Base-by-base conservation (phyloP, 495 filamentous ascomycete genomes). In the Hypoxylon fuscum region DNA sequence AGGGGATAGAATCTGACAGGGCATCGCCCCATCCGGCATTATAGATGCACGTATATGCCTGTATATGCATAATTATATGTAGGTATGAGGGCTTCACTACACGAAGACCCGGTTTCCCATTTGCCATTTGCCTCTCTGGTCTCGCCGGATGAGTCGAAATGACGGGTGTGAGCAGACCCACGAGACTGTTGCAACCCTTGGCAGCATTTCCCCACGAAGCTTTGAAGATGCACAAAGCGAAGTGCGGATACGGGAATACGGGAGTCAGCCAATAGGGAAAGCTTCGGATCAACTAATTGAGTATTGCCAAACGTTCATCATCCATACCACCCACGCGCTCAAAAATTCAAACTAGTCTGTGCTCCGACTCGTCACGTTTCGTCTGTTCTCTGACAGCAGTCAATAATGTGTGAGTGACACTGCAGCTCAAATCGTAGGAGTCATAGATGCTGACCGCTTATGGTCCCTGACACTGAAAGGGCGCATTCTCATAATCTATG, bases 171-270 rank as follows among this genome's bases (percentile, higher is more conserved):
- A 31, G 11, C 21, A 38, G 49, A 51, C 49, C 57, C 49, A 53
- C 32, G 32, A 4, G 41, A 46, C 34, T 37, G 14, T 38, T 52
- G 18, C 38, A 20, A 32, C 11, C 29, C 57, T 47, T 53, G 42
- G 49, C 41, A 42, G 20, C 20, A n/a, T 22, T 20, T 53, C 45
- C 40, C 60, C 41, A 64, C 34, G 53, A 57, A 47, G 60, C 59
- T 62, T 50, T 21, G 29, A 27, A n/a, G 14, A 62, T 62, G 59
- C 38, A 40, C 45, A 55, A 56, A 35, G 55, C 51, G 50, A 29
- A 43, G 50, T 44, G 29, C 35, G 50, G 44, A 15, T 59, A 27
- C 31, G 12, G 32, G 11, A 40, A 7, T 18, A 47, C 1, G 5
- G 45, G 21, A 23, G 1, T 20, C 7, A 34, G 12, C 57, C 23